phyloP scores from a whole-genome alignment of 495 filamentous ascomycete species.

The Pseudevernia furfuracea region DNA sequence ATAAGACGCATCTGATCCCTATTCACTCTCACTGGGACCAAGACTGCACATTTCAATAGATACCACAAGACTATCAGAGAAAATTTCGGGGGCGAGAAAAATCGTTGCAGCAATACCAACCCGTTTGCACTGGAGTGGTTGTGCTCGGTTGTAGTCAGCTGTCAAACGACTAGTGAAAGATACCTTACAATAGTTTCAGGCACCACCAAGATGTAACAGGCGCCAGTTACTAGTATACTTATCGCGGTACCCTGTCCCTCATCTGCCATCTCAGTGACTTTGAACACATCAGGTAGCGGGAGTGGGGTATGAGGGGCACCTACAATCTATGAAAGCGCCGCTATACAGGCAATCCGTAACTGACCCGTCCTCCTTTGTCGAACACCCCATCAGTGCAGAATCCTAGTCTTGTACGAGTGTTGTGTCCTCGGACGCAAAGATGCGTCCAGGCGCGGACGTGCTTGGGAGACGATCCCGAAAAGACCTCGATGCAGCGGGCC shows the following conservation, averaged over 20 bases:
- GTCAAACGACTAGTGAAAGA: neutral
- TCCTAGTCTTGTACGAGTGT: neutral
- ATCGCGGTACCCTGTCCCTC: neutral
- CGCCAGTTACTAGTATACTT: neutral
- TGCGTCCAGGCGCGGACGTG: constrained; percentile 20
- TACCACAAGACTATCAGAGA: neutral
- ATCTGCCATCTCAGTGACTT: neutral
- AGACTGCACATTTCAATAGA: neutral
- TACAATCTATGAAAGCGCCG: neutral
- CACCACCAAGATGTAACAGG: neutral
- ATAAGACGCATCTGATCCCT: neutral
- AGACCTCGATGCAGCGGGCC: constrained; percentile 19
- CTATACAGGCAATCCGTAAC: neutral
- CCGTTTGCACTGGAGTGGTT: neutral
- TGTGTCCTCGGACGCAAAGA: constrained; percentile 2
- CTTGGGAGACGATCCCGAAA: constrained; percentile 19
- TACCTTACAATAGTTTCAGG: neutral
- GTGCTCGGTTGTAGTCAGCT: neutral
- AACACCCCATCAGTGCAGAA: neutral
- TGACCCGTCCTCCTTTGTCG: neutral
- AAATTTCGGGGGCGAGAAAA: neutral
- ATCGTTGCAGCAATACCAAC: neutral
- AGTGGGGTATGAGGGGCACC: constrained; percentile 3
- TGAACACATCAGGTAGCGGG: neutral
- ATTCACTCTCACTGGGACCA: neutral